phyloP scores from a whole-genome alignment of 106 monocot genomes.

The Amphibolis antarctica region DNA sequence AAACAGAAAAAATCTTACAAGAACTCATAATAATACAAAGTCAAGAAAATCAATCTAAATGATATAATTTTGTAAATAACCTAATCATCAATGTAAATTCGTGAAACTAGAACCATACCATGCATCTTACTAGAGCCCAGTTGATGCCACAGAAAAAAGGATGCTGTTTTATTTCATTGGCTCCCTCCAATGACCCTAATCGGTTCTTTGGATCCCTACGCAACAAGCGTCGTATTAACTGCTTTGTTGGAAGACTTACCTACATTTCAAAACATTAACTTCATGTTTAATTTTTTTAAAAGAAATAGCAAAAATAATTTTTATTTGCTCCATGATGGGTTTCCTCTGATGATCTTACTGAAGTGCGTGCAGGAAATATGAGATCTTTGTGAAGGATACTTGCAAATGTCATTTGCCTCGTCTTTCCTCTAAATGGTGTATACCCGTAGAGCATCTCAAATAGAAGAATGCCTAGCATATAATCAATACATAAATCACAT shows the following conservation, averaged over 20 bases:
- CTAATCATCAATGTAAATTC: not conserved
- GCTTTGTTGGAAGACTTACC: constrained; percentile 62
- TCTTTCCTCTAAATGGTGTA: constrained; percentile 93
- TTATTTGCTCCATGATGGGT: not conserved
- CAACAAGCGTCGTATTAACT: constrained; percentile 64
- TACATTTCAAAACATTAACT: constrained; percentile 11
- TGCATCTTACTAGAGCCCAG: constrained; percentile 81
- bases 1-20: too few relatives aligned
- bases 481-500: not conserved
- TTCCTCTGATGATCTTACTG: constrained; percentile 21
- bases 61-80: not conserved
- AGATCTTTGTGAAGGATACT: constrained; percentile 93
- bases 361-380: constrained; percentile 66
- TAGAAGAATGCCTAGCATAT: constrained; percentile 62
- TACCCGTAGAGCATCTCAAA: constrained; percentile 98
- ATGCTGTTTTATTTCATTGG: constrained; percentile 81
- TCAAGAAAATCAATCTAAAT: not conserved
- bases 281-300: not conserved
- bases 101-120: constrained; percentile 22
- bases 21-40: not conserved
- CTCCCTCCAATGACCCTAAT: constrained; percentile 77
- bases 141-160: constrained; percentile 74
- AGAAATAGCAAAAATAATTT: not conserved
- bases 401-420: constrained; percentile 93
- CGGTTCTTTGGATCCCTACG: constrained; percentile 85